Evolutionary conservation across 768 basidiomycete genomes (phyloP).

Genomic region (Chlorophyllum brunneum): DNA sequence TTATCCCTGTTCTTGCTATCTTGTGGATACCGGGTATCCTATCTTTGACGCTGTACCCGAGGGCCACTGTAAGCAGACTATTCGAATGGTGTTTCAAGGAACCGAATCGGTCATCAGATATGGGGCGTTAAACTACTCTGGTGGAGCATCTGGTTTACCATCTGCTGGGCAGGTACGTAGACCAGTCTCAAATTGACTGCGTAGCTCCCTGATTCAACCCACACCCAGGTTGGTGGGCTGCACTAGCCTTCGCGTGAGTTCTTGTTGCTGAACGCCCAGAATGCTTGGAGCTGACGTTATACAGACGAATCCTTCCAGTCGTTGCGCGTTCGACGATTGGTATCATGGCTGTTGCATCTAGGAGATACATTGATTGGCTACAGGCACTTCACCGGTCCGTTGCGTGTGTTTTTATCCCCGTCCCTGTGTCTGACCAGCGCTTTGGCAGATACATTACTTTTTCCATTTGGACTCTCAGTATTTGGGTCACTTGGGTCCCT

Average conservation of each 20-base stretch:
- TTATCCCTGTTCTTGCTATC: conserved; percentile 64
- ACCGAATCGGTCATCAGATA: conserved; percentile 31
- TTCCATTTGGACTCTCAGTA: conserved; percentile 57
- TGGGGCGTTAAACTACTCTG: conserved; percentile 61
- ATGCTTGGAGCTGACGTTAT: conserved; percentile 7
- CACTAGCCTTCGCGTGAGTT: conserved; percentile 61
- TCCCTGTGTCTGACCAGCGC: too few species aligned
- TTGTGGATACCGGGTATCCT: conserved; percentile 79
- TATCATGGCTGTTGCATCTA: conserved; percentile 62
- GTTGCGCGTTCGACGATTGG: conserved; percentile 66
- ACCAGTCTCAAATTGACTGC: background rate
- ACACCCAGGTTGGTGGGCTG: conserved; percentile 79
- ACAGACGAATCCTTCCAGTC: conserved; percentile 44
- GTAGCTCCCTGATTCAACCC: background rate
- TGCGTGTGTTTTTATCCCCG: background rate
- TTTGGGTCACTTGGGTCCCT: conserved; percentile 74
- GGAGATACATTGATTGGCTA: conserved; percentile 80
- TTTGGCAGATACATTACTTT: conserved; percentile 59
- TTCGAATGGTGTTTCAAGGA: conserved; percentile 11
- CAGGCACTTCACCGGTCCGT: conserved; percentile 57
- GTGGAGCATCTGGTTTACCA: conserved; percentile 85
- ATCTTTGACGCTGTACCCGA: conserved; percentile 42
- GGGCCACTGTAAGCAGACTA: conserved; percentile 52
- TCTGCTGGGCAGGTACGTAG: conserved; percentile 70
- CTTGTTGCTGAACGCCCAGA: conserved; percentile 16